Percentiles rank a stretch among this genome's conserved stretches.
Evolutionary conservation across 495 filamentous ascomycete genomes (phyloP).

Genomic region (Friedmanniomyces simplex): DNA sequence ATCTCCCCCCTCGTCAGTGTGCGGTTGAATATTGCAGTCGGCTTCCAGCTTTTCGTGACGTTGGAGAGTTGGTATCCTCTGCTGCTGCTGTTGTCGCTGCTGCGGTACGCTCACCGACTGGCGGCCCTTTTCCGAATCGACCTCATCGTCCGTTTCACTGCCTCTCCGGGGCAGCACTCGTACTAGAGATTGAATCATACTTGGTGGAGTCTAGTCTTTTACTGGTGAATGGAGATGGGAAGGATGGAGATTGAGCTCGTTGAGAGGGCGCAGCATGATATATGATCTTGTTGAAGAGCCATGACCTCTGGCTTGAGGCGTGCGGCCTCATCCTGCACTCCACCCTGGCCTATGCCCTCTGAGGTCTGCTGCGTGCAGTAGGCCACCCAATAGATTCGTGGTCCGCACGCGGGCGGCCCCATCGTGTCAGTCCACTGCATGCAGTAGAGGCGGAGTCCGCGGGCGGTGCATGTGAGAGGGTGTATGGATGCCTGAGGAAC

Average conservation of each 20-base stretch:
- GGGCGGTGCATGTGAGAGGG: not conserved
- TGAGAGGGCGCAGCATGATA: not conserved
- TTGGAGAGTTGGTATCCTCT: not conserved
- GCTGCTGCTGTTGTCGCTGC: not conserved
- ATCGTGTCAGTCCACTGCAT: not conserved
- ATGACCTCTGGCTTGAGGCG: not conserved
- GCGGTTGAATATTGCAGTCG: constrained; percentile 4
- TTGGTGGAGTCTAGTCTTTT: too few species aligned
- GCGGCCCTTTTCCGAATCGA: not conserved
- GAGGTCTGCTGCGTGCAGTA: not conserved
- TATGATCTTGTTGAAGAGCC: not conserved
- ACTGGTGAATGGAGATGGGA: too few species aligned
- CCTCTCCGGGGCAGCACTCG: not conserved
- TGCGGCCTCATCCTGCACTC: not conserved
- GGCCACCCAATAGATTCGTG: not conserved
- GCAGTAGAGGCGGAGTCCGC: not conserved
- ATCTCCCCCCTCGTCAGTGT: constrained; percentile 11
- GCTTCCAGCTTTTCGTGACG: not conserved
- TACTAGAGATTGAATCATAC: not conserved
- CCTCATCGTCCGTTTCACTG: not conserved
- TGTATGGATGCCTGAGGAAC: not conserved
- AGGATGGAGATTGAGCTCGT: not conserved
- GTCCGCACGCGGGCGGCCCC: not conserved
- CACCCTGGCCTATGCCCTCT: not conserved
- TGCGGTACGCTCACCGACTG: not conserved